Evolutionary conservation across 2,329 filamentous ascomycete species (phyloP).

Genomic region (Trichoderma asperellum): DNA sequence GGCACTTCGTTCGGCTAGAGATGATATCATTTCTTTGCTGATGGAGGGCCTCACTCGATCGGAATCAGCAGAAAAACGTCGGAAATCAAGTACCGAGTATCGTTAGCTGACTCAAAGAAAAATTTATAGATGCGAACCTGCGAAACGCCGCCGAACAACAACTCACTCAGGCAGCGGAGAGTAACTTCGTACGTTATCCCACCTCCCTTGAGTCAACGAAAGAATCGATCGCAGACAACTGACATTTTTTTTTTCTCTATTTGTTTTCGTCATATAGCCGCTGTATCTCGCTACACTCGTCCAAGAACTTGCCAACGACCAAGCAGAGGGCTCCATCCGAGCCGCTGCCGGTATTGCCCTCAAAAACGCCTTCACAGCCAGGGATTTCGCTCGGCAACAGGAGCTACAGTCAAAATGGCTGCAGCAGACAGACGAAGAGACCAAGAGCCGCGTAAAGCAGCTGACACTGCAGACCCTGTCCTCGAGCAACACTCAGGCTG

Average conservation of each 20-base stretch:
- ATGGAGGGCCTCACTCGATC: not conserved
- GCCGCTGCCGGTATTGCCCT: constrained; percentile 93
- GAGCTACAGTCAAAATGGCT: constrained; percentile 95
- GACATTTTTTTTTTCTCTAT: constrained; percentile 1
- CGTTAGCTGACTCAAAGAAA: constrained; percentile 40
- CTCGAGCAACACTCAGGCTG: constrained; percentile 79
- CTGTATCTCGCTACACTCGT: constrained; percentile 92
- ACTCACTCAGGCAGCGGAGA: constrained; percentile 87
- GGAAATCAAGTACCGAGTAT: constrained; percentile 28
- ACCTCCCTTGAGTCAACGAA: constrained; percentile 8
- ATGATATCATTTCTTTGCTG: not conserved
- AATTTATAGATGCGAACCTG: constrained; percentile 74
- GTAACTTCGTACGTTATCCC: constrained; percentile 77
- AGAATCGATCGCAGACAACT: constrained; percentile 35
- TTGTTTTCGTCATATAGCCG: constrained; percentile 59
- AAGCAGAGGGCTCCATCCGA: constrained; percentile 80
- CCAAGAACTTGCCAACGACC: constrained; percentile 91
- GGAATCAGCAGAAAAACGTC: not conserved
- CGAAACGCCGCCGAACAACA: constrained; percentile 93
- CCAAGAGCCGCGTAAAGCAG: constrained; percentile 87
- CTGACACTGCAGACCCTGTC: constrained; percentile 85
- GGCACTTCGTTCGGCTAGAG: constrained; percentile 6
- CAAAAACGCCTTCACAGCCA: constrained; percentile 96
- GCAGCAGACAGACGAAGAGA: constrained; percentile 75
- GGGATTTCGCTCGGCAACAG: constrained; percentile 84